Conservation (phyloP, 371 early-diverging fungal genomes). For the Rhizomucor pusillus region DNA sequence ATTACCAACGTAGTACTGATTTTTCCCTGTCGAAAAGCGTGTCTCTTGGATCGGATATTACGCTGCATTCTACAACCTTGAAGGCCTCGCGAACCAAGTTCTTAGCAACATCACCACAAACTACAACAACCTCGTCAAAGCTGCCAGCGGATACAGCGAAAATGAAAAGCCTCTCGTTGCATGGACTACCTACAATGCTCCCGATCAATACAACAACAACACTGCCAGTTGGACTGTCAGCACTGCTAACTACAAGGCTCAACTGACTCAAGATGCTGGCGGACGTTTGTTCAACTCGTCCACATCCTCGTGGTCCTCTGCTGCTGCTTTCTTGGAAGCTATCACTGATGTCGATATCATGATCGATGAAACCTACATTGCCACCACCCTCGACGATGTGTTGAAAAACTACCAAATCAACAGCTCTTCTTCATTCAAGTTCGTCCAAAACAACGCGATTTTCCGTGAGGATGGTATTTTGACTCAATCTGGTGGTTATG, state of each 20-base stretch:
- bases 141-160: conserved; percentile 41
- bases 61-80: conserved; percentile 71
- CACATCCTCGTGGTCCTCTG: conserved; percentile 31
- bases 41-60: conserved; percentile 80
- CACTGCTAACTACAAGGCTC: conserved; percentile 57
- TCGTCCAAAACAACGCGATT: conserved; percentile 58
- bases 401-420: conserved; percentile 54
- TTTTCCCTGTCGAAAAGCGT: no score
- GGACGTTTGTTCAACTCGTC: conserved; percentile 35
- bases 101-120: conserved; percentile 57
- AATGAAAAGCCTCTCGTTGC: conserved; percentile 60
- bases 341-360: conserved; percentile 64
- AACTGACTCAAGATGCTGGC: conserved; percentile 63
- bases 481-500: conserved; percentile 59
- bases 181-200: conserved; percentile 66
- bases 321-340: conserved; percentile 51
- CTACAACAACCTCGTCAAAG: conserved; percentile 60
- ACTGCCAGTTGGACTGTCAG: conserved; percentile 63
- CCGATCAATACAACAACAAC: conserved; percentile 65
- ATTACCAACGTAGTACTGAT: neutral
- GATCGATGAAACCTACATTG: conserved; percentile 70
- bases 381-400: conserved; percentile 42
- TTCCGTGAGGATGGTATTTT: conserved; percentile 69
- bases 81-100: conserved; percentile 57
- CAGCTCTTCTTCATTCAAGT: conserved; percentile 51